These are phyloP conservation scores for Leishmania aethiopica DNA, from an alignment of 208 protist genomes.

Conservation along the genomic window DNA sequence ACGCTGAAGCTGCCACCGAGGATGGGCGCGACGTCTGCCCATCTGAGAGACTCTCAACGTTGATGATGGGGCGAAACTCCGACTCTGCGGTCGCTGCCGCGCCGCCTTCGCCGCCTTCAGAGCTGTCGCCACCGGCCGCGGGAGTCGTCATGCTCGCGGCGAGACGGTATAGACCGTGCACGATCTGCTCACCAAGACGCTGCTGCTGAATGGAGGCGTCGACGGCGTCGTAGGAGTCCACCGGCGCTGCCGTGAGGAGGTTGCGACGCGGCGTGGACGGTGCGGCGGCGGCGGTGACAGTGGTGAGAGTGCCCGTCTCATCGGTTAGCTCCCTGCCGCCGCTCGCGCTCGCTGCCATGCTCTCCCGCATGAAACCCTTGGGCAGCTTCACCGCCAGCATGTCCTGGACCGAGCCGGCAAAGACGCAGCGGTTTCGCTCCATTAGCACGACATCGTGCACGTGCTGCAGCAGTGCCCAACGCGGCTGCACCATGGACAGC, in stretches of 20 bases:
- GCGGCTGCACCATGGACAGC: constrained; percentile 60
- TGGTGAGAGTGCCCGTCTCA: background rate
- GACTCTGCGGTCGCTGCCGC: background rate
- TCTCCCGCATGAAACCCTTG: background rate
- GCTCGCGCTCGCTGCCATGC: background rate
- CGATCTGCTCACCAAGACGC: constrained; percentile 27
- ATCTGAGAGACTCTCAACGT: background rate
- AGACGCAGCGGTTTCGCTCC: constrained; percentile 45
- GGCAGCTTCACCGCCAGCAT: constrained; percentile 39
- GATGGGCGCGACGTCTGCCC: background rate
- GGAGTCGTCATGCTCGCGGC: constrained; percentile 6
- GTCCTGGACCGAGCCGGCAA: constrained; percentile 41
- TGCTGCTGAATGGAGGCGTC: constrained; percentile 25
- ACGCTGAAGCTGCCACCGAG: background rate
- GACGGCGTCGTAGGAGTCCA: constrained; percentile 28
- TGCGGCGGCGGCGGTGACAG: background rate
- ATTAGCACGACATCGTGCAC: constrained; percentile 69
- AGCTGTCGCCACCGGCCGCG: background rate
- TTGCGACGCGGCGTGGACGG: background rate
- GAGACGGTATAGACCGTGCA: constrained; percentile 35
- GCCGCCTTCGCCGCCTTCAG: background rate
- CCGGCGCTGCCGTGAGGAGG: background rate
- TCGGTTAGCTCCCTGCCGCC: background rate
- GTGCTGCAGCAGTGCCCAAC: constrained; percentile 62
- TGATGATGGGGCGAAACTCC: background rate